Percentiles rank a stretch among this genome's conserved stretches.
Evolutionary conservation across 2,329 filamentous ascomycete genomes (phyloP).

Genomic region (Aschersonia sp.): DNA sequence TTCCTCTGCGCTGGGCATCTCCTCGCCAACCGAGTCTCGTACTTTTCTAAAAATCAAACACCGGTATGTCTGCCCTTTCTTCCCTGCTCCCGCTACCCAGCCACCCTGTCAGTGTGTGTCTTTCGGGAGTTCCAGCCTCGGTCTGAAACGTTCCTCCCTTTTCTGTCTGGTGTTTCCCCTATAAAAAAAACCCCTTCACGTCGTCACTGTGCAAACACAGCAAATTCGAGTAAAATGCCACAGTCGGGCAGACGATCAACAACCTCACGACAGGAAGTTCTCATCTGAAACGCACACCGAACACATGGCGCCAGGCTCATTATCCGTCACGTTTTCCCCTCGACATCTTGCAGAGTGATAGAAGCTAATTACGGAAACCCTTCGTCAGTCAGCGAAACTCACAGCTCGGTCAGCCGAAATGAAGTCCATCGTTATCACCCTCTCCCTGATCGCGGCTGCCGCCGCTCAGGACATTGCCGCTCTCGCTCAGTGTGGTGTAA

Average conservation of each 20-base stretch:
- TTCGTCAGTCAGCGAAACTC: neutral
- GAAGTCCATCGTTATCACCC: slow-evolving; percentile 31
- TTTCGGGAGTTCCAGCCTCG: neutral
- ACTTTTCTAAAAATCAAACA: neutral
- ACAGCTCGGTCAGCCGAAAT: slow-evolving; percentile 23
- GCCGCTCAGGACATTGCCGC: slow-evolving; percentile 24
- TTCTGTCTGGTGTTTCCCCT: too few species aligned
- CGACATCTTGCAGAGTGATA: too few species aligned
- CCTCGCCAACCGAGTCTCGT: slow-evolving; percentile 1
- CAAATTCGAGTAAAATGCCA: too few species aligned
- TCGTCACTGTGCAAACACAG: too few species aligned
- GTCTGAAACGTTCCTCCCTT: too few species aligned
- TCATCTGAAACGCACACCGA: too few species aligned
- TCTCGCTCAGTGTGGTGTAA: slow-evolving; percentile 39
- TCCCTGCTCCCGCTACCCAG: neutral
- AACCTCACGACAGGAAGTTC: too few species aligned
- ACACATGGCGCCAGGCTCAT: too few species aligned
- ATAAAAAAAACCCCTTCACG: too few species aligned
- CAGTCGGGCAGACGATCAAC: too few species aligned
- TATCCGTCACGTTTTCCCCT: too few species aligned
- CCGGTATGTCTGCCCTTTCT: slow-evolving; percentile 1
- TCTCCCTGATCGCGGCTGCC: slow-evolving; percentile 24
- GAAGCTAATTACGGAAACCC: neutral
- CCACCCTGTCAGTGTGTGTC: neutral
- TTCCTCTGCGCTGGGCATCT: neutral